Percentiles rank a stretch among this genome's conserved stretches.
Conservation (phyloP, 306 rosid species). For the Sesbania bispinosa region DNA sequence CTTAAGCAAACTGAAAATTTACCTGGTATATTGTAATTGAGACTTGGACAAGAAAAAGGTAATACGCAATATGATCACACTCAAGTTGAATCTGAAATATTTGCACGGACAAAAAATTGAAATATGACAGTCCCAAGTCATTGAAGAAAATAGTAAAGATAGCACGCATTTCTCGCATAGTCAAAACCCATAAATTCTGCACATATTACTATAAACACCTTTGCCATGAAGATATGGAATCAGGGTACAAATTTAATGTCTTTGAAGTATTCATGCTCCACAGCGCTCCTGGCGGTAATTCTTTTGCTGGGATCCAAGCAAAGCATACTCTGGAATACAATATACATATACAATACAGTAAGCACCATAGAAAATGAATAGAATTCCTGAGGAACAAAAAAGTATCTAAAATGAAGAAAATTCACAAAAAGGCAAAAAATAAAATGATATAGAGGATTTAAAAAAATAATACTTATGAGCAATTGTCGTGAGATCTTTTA, state of each 20-base stretch:
- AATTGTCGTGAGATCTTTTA: neutral
- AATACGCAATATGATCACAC: conserved; percentile 30
- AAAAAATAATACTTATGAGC: neutral
- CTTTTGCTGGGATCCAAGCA: conserved; percentile 96
- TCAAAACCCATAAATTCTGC: conserved; percentile 59
- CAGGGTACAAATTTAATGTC: conserved; percentile 84
- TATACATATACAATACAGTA: neutral
- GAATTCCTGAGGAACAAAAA: neutral
- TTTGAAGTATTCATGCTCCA: conserved; percentile 96
- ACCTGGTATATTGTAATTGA: neutral
- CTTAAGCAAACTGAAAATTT: conserved; percentile 19
- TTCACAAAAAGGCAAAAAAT: neutral
- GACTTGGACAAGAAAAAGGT: neutral
- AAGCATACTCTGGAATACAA: conserved; percentile 76
- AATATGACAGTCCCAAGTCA: conserved; percentile 21
- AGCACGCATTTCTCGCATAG: conserved; percentile 61
- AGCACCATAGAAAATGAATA: neutral
- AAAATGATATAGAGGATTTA: neutral
- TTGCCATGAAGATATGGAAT: conserved; percentile 37
- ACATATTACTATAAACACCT: conserved; percentile 63
- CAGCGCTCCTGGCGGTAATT: conserved; percentile 88
- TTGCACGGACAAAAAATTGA: conserved; percentile 24
- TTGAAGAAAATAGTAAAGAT: conserved; percentile 22
- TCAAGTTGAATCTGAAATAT: conserved; percentile 27
- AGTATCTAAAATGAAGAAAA: conserved; percentile 12